phyloP scores from a whole-genome alignment of 768 basidiomycete species.

The Leccinellum albellum region DNA sequence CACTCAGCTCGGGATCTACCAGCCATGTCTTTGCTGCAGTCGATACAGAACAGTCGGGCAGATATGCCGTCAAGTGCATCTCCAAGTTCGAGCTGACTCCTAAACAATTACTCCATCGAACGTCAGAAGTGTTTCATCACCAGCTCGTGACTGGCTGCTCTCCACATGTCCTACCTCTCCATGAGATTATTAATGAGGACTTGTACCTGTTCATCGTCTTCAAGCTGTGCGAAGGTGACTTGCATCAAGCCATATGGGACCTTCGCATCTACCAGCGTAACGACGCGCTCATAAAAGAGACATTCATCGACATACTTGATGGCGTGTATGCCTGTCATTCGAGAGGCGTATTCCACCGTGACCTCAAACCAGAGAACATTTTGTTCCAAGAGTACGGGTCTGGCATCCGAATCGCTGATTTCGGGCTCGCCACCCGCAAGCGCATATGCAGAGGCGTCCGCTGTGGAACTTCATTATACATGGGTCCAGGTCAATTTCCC shows the following conservation, averaged over 20 bases:
- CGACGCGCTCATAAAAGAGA: slow-evolving; percentile 55
- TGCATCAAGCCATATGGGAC: slow-evolving; percentile 70
- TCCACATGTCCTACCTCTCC: slow-evolving; percentile 65
- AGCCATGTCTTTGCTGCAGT: slow-evolving; percentile 75
- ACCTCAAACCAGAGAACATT: slow-evolving; percentile 85
- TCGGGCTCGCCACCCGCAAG: slow-evolving; percentile 61
- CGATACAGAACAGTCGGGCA: slow-evolving; percentile 41
- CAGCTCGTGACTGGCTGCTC: slow-evolving; percentile 46
- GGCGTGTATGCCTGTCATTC: slow-evolving; percentile 73
- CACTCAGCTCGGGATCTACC: slow-evolving; percentile 72
- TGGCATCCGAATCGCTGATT: slow-evolving; percentile 66
- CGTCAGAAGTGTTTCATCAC: slow-evolving; percentile 66
- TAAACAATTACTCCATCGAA: slow-evolving; percentile 55
- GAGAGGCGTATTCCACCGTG: slow-evolving; percentile 74
- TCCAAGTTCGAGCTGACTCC: slow-evolving; percentile 52
- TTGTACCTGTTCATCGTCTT: slow-evolving; percentile 65
- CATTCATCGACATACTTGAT: slow-evolving; percentile 78
- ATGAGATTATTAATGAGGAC: slow-evolving; percentile 58
- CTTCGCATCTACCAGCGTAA: slow-evolving; percentile 51
- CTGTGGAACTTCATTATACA: slow-evolving; percentile 60
- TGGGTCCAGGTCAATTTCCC: slow-evolving; percentile 59
- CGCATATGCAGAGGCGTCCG: slow-evolving; percentile 46
- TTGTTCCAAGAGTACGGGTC: slow-evolving; percentile 53
- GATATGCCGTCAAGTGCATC: slow-evolving; percentile 77
- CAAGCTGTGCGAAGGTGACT: slow-evolving; percentile 57